Conservation (phyloP, 306 rosid genomes). For the Hippophae rhamnoides region DNA sequence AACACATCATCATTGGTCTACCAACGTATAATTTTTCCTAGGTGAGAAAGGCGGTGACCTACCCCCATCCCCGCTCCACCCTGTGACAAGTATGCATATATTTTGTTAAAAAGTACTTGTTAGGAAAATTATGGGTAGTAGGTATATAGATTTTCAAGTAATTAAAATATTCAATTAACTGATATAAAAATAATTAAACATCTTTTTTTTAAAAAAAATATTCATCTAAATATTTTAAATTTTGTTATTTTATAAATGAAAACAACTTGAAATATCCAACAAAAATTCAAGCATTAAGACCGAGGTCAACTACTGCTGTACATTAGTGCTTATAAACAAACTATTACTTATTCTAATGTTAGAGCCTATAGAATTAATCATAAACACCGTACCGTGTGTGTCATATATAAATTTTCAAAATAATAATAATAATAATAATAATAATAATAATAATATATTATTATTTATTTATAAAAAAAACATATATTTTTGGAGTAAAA, state of each 20-base stretch:
- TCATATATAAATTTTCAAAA: neutral
- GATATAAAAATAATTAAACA: no score
- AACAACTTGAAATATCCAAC: slow-evolving; percentile 3
- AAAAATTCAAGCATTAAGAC: slow-evolving; percentile 1
- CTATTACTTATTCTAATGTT: slow-evolving; percentile 3
- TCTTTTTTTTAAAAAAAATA: no score
- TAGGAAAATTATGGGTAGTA: neutral
- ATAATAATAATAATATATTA: no score
- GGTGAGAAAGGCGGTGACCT: no score
- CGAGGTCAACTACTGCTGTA: slow-evolving; percentile 13
- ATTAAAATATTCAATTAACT: neutral
- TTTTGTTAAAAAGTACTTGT: neutral
- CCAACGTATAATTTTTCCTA: no score
- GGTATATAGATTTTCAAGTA: neutral
- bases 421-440: no score
- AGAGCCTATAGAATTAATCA: neutral
- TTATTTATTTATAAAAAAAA: no score
- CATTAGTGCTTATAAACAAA: neutral
- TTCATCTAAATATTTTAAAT: no score
- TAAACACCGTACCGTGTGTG: slow-evolving; percentile 8
- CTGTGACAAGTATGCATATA: neutral
- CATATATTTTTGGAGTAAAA: no score
- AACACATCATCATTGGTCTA: no score
- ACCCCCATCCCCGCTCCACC: no score
- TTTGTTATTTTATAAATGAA: neutral